phyloP scores from a whole-genome alignment of 2,329 filamentous ascomycete species.

The Colletotrichum sp. region DNA sequence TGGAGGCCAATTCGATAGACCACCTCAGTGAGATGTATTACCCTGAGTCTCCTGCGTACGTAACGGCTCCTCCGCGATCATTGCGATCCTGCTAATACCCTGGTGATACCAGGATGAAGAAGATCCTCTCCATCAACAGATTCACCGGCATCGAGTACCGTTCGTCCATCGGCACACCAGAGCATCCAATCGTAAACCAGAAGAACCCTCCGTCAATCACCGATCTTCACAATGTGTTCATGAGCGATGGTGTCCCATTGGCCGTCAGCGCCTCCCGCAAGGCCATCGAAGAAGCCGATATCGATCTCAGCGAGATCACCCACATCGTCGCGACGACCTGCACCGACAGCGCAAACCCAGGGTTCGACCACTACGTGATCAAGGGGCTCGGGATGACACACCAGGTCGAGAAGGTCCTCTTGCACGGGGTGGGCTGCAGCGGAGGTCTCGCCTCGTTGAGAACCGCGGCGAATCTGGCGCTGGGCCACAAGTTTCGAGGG shows the following conservation, averaged over 20 bases:
- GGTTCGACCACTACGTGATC: conserved; percentile 69
- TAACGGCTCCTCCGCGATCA: conserved; percentile 59
- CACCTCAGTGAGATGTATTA: conserved; percentile 62
- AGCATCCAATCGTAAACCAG: conserved; percentile 67
- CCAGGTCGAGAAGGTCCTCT: conserved; percentile 66
- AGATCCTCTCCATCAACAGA: conserved; percentile 66
- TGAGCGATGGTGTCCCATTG: conserved; percentile 62
- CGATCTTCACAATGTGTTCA: conserved; percentile 60
- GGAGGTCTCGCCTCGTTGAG: conserved; percentile 67
- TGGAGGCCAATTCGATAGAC: conserved; percentile 56
- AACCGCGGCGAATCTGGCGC: conserved; percentile 69
- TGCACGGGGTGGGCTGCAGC: conserved; percentile 71
- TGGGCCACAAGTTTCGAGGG: conserved; percentile 64
- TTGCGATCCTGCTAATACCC: background rate
- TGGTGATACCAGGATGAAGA: conserved; percentile 56
- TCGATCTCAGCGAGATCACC: conserved; percentile 60
- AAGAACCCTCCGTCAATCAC: conserved; percentile 56
- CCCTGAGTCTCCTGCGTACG: conserved; percentile 63
- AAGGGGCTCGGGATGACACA: conserved; percentile 62
- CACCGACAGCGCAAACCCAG: conserved; percentile 72
- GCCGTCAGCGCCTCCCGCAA: conserved; percentile 60
- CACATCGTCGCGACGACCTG: conserved; percentile 73
- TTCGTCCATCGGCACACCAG: conserved; percentile 64
- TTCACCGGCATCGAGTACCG: conserved; percentile 69
- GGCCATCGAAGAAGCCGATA: conserved; percentile 58